Conservation (phyloP, 2,329 filamentous ascomycete species). For the Alternaria incomplexa region DNA sequence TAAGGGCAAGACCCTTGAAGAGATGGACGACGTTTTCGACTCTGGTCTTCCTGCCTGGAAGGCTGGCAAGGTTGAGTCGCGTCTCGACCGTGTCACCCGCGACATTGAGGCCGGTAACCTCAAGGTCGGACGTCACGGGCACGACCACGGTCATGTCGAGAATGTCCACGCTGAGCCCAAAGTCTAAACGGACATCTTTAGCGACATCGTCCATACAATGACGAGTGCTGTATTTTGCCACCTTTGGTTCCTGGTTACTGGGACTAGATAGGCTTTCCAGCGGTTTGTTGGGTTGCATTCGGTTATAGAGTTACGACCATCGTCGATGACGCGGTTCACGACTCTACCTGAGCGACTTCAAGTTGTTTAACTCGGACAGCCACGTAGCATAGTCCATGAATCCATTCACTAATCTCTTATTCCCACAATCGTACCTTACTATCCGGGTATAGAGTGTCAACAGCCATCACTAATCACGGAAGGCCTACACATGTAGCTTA, state of each 20-base stretch:
- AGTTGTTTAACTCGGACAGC: not conserved
- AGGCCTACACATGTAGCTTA: not conserved
- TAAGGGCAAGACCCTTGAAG: conserved; percentile 50
- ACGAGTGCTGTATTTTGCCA: not conserved
- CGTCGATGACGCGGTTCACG: not conserved
- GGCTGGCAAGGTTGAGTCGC: conserved; percentile 32
- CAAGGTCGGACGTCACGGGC: conserved; percentile 27
- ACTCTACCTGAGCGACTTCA: not conserved
- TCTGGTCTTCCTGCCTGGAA: conserved; percentile 46
- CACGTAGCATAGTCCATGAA: conserved; percentile 3
- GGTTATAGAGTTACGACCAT: not conserved
- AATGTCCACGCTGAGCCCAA: conserved; percentile 26
- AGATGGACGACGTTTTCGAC: conserved; percentile 51
- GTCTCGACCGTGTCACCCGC: conserved; percentile 42
- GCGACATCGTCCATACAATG: not conserved
- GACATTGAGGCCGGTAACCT: conserved; percentile 48
- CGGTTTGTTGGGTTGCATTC: not conserved
- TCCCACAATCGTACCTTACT: not conserved
- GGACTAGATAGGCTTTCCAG: not conserved
- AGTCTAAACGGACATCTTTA: conserved; percentile 3
- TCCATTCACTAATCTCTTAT: not conserved
- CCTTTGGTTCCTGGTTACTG: not conserved
- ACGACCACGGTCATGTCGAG: conserved; percentile 11
- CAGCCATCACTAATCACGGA: not conserved
- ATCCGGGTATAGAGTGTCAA: not conserved